These are phyloP conservation scores for Mortierella alpina DNA, from an alignment of 192 early-diverging fungal species.

Conservation along the genomic window DNA sequence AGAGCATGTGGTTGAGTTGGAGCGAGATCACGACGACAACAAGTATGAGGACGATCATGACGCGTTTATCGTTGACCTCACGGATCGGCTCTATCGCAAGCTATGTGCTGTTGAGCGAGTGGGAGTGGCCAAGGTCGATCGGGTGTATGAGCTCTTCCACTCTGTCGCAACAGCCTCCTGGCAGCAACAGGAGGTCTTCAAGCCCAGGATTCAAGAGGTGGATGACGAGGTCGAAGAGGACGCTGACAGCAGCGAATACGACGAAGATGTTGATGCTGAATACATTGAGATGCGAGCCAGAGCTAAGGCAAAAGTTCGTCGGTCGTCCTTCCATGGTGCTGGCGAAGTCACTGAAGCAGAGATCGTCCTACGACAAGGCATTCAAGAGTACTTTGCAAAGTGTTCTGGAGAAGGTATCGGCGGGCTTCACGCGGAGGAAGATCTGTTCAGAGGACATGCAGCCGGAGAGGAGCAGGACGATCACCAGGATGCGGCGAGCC, in stretches of 20 bases:
- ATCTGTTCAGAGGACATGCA: conserved; percentile 4
- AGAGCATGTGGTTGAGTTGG: not conserved
- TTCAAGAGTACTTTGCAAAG: conserved; percentile 40
- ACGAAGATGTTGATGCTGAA: conserved; percentile 31
- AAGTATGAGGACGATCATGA: conserved; percentile 38
- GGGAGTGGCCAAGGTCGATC: conserved; percentile 50
- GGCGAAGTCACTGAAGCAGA: conserved; percentile 24
- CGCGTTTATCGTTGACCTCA: conserved; percentile 15
- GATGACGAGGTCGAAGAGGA: conserved; percentile 6
- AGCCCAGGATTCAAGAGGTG: not conserved
- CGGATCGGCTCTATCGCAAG: conserved; percentile 39
- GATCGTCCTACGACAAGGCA: conserved; percentile 29
- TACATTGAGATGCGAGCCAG: conserved; percentile 26
- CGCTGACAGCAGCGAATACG: conserved; percentile 20
- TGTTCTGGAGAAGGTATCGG: conserved; percentile 45
- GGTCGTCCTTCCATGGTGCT: not conserved
- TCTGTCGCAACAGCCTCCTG: conserved; percentile 35
- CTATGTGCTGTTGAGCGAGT: conserved; percentile 51
- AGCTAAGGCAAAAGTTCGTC: conserved; percentile 11
- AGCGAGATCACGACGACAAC: not conserved
- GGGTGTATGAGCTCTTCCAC: conserved; percentile 43
- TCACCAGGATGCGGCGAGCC: too few species aligned
- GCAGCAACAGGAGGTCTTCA: conserved; percentile 43
- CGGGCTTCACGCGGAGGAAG: conserved; percentile 25
- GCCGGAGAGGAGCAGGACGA: not conserved